phyloP scores from a whole-genome alignment of 2,329 filamentous ascomycete species.

The Metarhizium robertsii region DNA sequence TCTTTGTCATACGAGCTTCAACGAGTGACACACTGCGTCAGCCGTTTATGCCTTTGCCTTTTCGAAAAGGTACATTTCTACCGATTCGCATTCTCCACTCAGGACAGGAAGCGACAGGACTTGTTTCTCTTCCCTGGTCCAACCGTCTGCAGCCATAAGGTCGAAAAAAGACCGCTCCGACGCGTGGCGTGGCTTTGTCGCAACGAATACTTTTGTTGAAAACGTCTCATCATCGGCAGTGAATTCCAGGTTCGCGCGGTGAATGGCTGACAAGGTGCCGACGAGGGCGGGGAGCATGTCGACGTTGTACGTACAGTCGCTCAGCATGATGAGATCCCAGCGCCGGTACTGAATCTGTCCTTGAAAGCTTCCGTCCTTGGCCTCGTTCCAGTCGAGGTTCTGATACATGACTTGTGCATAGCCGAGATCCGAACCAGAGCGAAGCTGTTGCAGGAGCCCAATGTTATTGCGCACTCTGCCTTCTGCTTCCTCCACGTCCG shows the following conservation, averaged over 20 bases:
- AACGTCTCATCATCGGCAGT: constrained; percentile 10
- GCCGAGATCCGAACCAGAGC: constrained; percentile 5
- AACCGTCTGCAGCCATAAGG: constrained; percentile 34
- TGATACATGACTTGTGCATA: constrained; percentile 34
- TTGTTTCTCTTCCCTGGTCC: constrained; percentile 32
- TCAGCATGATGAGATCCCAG: constrained; percentile 47
- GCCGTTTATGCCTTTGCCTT: constrained; percentile 13
- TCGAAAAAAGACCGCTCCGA: constrained; percentile 41
- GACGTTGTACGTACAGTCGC: constrained; percentile 54
- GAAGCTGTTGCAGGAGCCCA: constrained; percentile 13
- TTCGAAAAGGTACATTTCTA: constrained; percentile 44
- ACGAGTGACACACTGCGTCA: neutral
- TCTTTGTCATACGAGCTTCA: neutral
- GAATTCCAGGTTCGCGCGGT: constrained; percentile 24
- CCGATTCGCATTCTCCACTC: constrained; percentile 31
- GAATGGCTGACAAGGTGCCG: constrained; percentile 41
- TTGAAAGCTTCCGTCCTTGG: constrained; percentile 34
- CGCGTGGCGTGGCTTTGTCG: constrained; percentile 46
- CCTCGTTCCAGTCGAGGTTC: constrained; percentile 49
- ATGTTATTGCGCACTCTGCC: constrained; percentile 40
- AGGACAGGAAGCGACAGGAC: constrained; percentile 36
- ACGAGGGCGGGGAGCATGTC: constrained; percentile 46
- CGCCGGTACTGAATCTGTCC: constrained; percentile 23
- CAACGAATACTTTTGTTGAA: constrained; percentile 38
- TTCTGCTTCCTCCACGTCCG: constrained; percentile 46